phyloP scores from a whole-genome alignment of 495 filamentous ascomycete genomes.

The Xylaria scruposa region DNA sequence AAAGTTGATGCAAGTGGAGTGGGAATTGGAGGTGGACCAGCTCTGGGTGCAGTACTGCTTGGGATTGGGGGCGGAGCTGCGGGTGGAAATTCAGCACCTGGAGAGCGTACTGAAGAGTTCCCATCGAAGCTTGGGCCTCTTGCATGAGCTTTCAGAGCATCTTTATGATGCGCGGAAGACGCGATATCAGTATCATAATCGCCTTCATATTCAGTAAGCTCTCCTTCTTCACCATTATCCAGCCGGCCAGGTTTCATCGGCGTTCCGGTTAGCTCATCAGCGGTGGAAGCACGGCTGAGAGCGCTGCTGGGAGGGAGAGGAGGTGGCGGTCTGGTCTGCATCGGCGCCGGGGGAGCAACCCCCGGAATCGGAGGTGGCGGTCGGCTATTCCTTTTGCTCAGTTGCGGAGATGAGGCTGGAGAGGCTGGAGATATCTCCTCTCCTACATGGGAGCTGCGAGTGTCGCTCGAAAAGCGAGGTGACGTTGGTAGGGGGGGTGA shows the following conservation, averaged over 20 bases:
- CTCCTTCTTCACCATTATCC: conserved; percentile 75
- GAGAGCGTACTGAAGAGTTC: conserved; percentile 53
- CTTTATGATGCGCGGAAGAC: conserved; percentile 85
- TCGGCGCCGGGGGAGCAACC: conserved; percentile 57
- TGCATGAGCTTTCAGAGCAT: conserved; percentile 84
- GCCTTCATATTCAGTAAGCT: conserved; percentile 93
- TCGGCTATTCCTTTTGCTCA: conserved; percentile 60
- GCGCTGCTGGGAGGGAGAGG: conserved; percentile 72
- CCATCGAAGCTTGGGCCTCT: conserved; percentile 75
- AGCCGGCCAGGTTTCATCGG: conserved; percentile 49
- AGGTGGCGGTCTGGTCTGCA: conserved; percentile 73
- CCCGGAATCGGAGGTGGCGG: conserved; percentile 57
- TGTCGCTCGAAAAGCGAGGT: conserved; percentile 57
- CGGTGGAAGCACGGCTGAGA: conserved; percentile 66
- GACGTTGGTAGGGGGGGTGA: conserved; percentile 60
- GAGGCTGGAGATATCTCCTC: conserved; percentile 55
- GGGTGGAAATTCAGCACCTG: conserved; percentile 51
- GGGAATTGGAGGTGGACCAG: conserved; percentile 66
- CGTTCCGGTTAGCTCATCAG: conserved; percentile 54
- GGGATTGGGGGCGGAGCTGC: conserved; percentile 54
- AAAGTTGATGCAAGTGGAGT: conserved; percentile 58
- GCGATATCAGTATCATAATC: conserved; percentile 99
- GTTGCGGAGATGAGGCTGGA: conserved; percentile 43
- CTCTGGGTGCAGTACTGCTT: conserved; percentile 40
- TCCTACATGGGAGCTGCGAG: conserved; percentile 60